Conservation (phyloP, 352 stramenopile species). For the Phytophthora idaei region DNA sequence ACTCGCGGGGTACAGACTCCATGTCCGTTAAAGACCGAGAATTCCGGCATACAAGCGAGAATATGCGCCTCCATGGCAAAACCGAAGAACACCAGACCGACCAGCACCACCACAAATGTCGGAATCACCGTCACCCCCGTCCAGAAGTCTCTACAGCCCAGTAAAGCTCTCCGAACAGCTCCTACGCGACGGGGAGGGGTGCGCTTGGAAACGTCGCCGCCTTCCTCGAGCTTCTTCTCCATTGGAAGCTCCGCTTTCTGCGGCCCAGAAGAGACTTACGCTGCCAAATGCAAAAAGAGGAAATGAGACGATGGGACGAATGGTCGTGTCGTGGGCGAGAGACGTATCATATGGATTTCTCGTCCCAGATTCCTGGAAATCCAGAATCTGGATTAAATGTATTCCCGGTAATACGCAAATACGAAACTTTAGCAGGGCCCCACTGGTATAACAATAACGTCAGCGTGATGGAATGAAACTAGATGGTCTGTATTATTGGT, state of each 20-base stretch:
- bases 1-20: conserved; percentile 12
- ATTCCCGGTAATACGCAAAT: too few relatives aligned
- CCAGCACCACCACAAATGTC: conserved; percentile 13
- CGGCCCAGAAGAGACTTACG: neutral
- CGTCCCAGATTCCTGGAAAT: neutral
- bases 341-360: conserved; percentile 6
- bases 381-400: too few relatives aligned
- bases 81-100: conserved; percentile 10
- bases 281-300: conserved; percentile 7
- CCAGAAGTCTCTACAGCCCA: conserved; percentile 11
- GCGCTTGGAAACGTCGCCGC: conserved; percentile 5
- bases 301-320: conserved; percentile 22
- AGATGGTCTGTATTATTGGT: too few relatives aligned
- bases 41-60: conserved; percentile 7
- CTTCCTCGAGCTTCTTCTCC: conserved; percentile 19
- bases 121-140: conserved; percentile 10
- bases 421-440: too few relatives aligned
- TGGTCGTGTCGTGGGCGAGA: conserved; percentile 15
- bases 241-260: neutral
- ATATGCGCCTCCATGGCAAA: conserved; percentile 22
- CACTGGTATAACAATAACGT: too few relatives aligned
- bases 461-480: too few relatives aligned
- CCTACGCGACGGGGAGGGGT: conserved; percentile 2
- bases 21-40: conserved; percentile 9
- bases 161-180: neutral